phyloP scores from a whole-genome alignment of 805 yeast species.

The Wickerhamomyces pijperi region DNA sequence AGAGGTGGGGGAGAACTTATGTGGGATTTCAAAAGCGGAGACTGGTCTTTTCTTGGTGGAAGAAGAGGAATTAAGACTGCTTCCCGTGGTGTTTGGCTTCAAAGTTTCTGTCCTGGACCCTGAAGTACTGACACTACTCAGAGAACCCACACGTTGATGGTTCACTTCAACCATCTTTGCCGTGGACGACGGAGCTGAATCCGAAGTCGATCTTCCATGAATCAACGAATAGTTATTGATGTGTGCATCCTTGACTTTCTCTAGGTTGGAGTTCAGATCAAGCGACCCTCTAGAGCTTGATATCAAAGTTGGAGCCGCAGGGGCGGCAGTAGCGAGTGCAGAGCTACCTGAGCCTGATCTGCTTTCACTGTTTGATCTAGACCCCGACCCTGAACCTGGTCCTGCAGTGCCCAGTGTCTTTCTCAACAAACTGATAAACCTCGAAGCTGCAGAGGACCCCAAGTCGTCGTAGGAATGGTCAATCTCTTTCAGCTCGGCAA shows the following conservation, averaged over 20 bases:
- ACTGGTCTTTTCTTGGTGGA: slow-evolving; percentile 20
- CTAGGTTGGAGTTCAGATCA: slow-evolving; percentile 8
- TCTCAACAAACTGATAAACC: slow-evolving; percentile 44
- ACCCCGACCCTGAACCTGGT: slow-evolving; percentile 9
- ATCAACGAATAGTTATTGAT: slow-evolving; percentile 1
- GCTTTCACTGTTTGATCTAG: too few relatives aligned
- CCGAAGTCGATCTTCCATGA: slow-evolving; percentile 20
- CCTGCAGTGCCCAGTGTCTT: slow-evolving; percentile 24
- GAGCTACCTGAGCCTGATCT: too few relatives aligned
- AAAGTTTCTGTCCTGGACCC: too few relatives aligned
- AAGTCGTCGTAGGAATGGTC: slow-evolving; percentile 13
- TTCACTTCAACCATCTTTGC: background rate
- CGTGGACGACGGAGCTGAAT: slow-evolving; percentile 9
- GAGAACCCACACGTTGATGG: background rate
- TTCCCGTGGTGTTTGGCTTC: too few relatives aligned
- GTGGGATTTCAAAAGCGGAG: slow-evolving; percentile 26
- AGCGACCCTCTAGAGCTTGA: background rate
- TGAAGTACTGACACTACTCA: slow-evolving; percentile 10
- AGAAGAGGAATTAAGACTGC: too few relatives aligned
- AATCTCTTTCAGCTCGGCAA: slow-evolving; percentile 28
- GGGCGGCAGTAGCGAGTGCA: too few relatives aligned
- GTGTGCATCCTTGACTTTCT: slow-evolving; percentile 7
- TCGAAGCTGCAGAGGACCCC: slow-evolving; percentile 36
- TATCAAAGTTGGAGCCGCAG: too few relatives aligned
- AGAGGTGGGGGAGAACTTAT: slow-evolving; percentile 12